These are phyloP conservation scores for Ceriops decandra DNA, from an alignment of 345 rosid genomes.

Conservation along the genomic window DNA sequence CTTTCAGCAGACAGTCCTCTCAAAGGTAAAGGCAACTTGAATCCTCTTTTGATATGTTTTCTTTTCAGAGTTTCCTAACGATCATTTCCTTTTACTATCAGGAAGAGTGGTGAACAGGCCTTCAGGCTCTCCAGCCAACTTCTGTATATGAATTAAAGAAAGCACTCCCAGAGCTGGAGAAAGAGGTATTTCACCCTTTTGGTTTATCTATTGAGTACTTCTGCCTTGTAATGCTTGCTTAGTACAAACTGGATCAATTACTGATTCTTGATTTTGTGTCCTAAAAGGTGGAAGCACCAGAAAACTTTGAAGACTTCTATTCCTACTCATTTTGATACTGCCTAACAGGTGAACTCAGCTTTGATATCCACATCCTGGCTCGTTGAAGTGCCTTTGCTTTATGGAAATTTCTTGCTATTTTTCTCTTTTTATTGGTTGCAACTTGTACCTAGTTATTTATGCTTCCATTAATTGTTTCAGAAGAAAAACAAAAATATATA, in stretches of 20 bases:
- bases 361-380: not conserved
- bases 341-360: conserved; percentile 61
- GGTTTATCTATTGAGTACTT: not conserved
- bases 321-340: conserved; percentile 82
- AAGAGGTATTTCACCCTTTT: conserved; percentile 51
- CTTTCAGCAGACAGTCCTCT: not conserved
- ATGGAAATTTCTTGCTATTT: too few species aligned
- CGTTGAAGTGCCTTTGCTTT: too few species aligned
- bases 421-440: too few species aligned
- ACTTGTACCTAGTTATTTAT: too few species aligned
- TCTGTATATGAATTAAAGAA: conserved; percentile 64
- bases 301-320: conserved; percentile 78
- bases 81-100: conserved; percentile 20
- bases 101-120: conserved; percentile 93
- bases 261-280: conserved; percentile 9
- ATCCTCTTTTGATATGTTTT: not conserved
- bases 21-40: not conserved
- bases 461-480: conserved; percentile 37
- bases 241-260: conserved; percentile 9
- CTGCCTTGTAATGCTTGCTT: not conserved
- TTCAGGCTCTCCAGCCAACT: conserved; percentile 66
- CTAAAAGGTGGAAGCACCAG: conserved; percentile 60
- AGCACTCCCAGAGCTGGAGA: conserved; percentile 73
- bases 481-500: conserved; percentile 85
- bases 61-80: not conserved